These are phyloP conservation scores for Botryosphaeria agaves DNA, from an alignment of 2,329 filamentous ascomycete species.

Conservation along the genomic window DNA sequence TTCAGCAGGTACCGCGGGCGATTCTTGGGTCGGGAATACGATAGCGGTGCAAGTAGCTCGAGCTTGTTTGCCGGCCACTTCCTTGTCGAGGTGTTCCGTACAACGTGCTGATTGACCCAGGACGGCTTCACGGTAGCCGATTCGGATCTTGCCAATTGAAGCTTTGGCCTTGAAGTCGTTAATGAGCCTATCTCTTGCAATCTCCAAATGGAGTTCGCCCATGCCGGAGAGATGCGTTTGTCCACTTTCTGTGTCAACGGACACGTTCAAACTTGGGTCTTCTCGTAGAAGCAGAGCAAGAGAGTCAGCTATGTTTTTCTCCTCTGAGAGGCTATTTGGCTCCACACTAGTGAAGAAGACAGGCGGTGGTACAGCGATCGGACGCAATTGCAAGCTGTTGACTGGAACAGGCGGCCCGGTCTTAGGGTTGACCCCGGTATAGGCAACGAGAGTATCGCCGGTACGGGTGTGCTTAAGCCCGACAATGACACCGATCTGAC, in stretches of 20 bases:
- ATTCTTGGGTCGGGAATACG: constrained; percentile 35
- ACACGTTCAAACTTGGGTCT: constrained; percentile 80
- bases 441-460: constrained; percentile 76
- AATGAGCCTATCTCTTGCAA: constrained; percentile 73
- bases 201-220: constrained; percentile 90
- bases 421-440: constrained; percentile 41
- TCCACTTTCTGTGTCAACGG: constrained; percentile 72
- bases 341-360: constrained; percentile 96
- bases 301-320: constrained; percentile 61
- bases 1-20: constrained; percentile 7
- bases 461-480: constrained; percentile 85
- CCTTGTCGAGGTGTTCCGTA: constrained; percentile 54
- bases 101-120: constrained; percentile 38
- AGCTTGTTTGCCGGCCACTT: constrained; percentile 62
- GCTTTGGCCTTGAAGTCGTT: constrained; percentile 79
- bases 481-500: constrained; percentile 86
- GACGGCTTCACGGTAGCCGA: constrained; percentile 82
- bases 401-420: constrained; percentile 50
- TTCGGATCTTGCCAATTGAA: constrained; percentile 77
- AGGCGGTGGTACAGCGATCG: constrained; percentile 77
- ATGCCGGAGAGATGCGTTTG: constrained; percentile 90
- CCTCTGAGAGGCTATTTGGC: constrained; percentile 57
- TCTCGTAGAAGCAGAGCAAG: constrained; percentile 69
- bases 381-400: constrained; percentile 62
- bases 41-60: constrained; percentile 58